A percentile compares a stretch with the other conserved stretches of the same genome.
phyloP scores from a whole-genome alignment of 805 yeast genomes.

The Kazachstania psychrophila region DNA sequence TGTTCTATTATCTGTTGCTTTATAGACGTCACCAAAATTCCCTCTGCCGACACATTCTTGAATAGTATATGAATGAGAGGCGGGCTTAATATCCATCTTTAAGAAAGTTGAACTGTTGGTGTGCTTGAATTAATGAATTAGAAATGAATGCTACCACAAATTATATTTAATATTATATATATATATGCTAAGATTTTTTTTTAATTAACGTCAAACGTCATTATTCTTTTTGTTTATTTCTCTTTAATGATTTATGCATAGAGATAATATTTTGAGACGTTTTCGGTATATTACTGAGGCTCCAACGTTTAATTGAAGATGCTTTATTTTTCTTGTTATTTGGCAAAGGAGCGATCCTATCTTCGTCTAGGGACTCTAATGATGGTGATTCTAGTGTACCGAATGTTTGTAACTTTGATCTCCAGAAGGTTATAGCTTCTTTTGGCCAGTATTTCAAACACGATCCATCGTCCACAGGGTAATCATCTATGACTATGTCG shows the following conservation, averaged over 20 bases:
- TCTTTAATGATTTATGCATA: constrained; percentile 7
- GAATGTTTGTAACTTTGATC: constrained; percentile 30
- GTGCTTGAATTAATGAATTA: background rate
- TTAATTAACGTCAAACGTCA: background rate
- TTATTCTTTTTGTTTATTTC: background rate
- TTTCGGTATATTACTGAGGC: constrained; percentile 6
- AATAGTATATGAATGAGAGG: constrained; percentile 28
- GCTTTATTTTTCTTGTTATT: constrained; percentile 1
- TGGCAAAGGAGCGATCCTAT: background rate
- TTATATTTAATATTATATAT: background rate
- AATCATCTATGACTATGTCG: constrained; percentile 44
- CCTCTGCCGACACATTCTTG: constrained; percentile 69
- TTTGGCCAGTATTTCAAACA: constrained; percentile 31
- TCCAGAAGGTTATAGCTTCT: constrained; percentile 50
- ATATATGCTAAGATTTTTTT: background rate
- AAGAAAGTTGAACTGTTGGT: background rate
- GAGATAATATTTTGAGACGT: constrained; percentile 7
- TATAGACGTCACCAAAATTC: constrained; percentile 79
- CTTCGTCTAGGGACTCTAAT: background rate
- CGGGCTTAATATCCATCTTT: constrained; percentile 2
- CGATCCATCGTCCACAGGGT: constrained; percentile 9
- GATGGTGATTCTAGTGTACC: constrained; percentile 4
- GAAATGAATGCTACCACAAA: too few species aligned
- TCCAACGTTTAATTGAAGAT: constrained; percentile 7
- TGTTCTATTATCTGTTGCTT: constrained; percentile 38